These are phyloP conservation scores for Paramecium primaurelia DNA, from an alignment of 73 alveolate species.

Conservation along the genomic window DNA sequence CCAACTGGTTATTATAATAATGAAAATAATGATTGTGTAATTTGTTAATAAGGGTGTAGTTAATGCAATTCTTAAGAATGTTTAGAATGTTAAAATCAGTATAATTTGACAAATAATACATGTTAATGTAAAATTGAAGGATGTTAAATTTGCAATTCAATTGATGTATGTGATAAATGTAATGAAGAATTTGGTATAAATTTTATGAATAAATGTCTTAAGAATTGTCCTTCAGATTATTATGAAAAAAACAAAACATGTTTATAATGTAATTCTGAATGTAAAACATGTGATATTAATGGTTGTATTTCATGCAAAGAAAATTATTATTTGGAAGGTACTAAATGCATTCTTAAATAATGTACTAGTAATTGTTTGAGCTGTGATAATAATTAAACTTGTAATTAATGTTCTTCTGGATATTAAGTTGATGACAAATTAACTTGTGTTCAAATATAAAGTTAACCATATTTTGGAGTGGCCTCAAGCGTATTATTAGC, in stretches of 20 bases:
- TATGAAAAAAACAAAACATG: neutral
- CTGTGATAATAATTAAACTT: neutral
- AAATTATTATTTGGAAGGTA: neutral
- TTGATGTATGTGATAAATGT: neutral
- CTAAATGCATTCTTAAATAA: neutral
- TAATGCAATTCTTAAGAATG: neutral
- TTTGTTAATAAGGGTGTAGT: neutral
- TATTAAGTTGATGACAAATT: neutral
- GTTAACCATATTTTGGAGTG: neutral
- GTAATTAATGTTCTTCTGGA: neutral
- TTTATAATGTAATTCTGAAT: neutral
- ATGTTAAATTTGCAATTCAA: conserved; percentile 1
- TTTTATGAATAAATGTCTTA: neutral
- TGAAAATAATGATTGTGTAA: neutral
- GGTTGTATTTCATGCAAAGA: neutral
- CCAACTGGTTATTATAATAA: neutral
- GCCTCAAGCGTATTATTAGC: neutral
- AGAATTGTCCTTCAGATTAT: neutral
- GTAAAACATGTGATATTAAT: neutral
- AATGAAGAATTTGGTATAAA: neutral
- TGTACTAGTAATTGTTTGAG: neutral
- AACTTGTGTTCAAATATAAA: neutral
- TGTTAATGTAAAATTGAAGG: neutral
- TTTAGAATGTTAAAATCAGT: neutral
- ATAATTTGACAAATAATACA: neutral